Evolutionary conservation across 2,329 filamentous ascomycete genomes (phyloP).

Genomic region (Xylaria sp.): DNA sequence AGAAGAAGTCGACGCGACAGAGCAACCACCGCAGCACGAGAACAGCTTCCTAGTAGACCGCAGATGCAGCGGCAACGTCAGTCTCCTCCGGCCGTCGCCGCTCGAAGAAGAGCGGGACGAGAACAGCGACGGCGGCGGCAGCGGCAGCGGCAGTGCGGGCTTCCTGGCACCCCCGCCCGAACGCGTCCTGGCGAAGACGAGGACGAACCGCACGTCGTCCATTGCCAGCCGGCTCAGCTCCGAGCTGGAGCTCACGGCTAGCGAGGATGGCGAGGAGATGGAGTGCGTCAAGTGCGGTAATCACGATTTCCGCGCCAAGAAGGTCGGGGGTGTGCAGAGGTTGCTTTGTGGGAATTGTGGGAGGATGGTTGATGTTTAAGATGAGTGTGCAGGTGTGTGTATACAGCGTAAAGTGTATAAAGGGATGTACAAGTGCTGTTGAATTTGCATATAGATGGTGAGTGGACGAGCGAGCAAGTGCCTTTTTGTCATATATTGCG

Average conservation of each 20-base stretch:
- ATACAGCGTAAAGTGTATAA: neutral
- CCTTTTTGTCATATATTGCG: neutral
- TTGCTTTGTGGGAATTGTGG: slow-evolving; percentile 72
- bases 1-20: slow-evolving; percentile 29
- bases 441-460: slow-evolving; percentile 5
- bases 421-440: neutral
- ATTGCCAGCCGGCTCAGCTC: slow-evolving; percentile 68
- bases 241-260: slow-evolving; percentile 61
- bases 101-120: slow-evolving; percentile 38
- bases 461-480: neutral
- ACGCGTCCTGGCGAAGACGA: slow-evolving; percentile 13
- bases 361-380: slow-evolving; percentile 39
- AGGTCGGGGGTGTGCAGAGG: slow-evolving; percentile 63
- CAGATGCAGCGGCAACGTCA: slow-evolving; percentile 41
- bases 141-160: neutral
- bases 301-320: slow-evolving; percentile 71
- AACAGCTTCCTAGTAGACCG: slow-evolving; percentile 28
- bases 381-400: neutral
- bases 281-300: slow-evolving; percentile 69
- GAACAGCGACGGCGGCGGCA: slow-evolving; percentile 4
- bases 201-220: slow-evolving; percentile 51
- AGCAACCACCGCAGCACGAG: slow-evolving; percentile 3
- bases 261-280: slow-evolving; percentile 60
- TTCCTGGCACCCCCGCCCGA: slow-evolving; percentile 36
- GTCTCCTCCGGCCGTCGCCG: slow-evolving; percentile 28